Evolutionary conservation across 768 basidiomycete species (phyloP).

Genomic region (Auricularia sp.): DNA sequence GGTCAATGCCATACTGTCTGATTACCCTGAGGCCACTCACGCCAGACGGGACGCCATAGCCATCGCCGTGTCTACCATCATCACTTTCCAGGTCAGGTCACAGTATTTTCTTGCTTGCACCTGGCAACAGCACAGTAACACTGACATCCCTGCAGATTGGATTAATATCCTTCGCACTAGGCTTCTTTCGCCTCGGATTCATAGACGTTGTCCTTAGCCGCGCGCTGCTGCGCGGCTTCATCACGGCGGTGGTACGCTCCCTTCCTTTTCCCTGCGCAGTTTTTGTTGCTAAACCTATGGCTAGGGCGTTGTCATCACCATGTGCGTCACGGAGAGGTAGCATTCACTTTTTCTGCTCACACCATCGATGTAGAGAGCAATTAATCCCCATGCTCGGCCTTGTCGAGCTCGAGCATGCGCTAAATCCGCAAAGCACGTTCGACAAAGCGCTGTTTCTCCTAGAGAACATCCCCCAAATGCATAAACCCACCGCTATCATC

Average conservation of each 20-base stretch:
- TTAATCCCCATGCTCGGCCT: conserved; percentile 88
- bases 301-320: conserved; percentile 66
- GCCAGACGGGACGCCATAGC: conserved; percentile 42
- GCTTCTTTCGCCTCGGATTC: conserved; percentile 83
- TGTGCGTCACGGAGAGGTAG: conserved; percentile 35
- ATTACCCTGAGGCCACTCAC: conserved; percentile 33
- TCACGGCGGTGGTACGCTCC: conserved; percentile 50
- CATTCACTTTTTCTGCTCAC: neutral
- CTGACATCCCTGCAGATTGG: conserved; percentile 44
- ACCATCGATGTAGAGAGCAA: conserved; percentile 46
- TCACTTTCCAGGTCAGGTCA: conserved; percentile 51
- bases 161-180: conserved; percentile 73
- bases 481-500: conserved; percentile 60
- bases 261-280: neutral
- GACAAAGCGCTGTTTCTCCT: conserved; percentile 73
- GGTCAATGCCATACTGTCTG: conserved; percentile 49
- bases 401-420: conserved; percentile 35
- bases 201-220: conserved; percentile 89
- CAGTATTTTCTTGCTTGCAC: conserved; percentile 25
- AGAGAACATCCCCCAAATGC: conserved; percentile 45
- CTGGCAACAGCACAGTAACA: neutral
- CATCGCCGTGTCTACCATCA: conserved; percentile 64
- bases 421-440: conserved; percentile 57
- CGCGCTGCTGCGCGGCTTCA: conserved; percentile 78
- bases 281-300: neutral